phyloP scores from a whole-genome alignment of 2,329 filamentous ascomycete species.

The Diplodia corticola region DNA sequence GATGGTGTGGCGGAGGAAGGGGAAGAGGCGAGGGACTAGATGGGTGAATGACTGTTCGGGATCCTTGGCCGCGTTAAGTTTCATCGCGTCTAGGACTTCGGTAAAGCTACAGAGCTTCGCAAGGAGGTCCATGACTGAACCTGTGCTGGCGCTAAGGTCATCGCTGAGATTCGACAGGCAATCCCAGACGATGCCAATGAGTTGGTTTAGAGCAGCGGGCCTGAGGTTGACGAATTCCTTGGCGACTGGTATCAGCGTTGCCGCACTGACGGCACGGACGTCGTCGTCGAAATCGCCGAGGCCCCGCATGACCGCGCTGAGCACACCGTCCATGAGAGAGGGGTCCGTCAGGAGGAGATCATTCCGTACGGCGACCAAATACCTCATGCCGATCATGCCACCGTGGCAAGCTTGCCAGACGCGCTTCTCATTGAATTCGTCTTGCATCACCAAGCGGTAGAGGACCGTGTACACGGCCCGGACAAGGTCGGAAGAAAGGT shows the following conservation, averaged over 20 bases:
- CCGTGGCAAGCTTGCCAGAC: slow-evolving; percentile 96
- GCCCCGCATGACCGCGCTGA: slow-evolving; percentile 91
- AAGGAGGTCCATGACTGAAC: slow-evolving; percentile 96
- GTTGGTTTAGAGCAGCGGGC: slow-evolving; percentile 70
- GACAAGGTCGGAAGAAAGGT: slow-evolving; percentile 77
- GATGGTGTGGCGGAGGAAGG: slow-evolving; percentile 95
- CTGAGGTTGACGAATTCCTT: slow-evolving; percentile 90
- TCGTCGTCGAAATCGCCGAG: slow-evolving; percentile 90
- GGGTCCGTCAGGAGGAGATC: slow-evolving; percentile 83
- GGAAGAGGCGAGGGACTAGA: slow-evolving; percentile 89
- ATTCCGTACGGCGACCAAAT: slow-evolving; percentile 91
- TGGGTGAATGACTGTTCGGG: slow-evolving; percentile 87
- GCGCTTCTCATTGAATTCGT: slow-evolving; percentile 70
- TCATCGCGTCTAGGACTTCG: slow-evolving; percentile 91
- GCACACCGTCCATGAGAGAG: slow-evolving; percentile 87
- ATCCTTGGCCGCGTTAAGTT: slow-evolving; percentile 78
- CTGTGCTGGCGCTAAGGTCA: slow-evolving; percentile 94
- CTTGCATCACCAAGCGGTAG: slow-evolving; percentile 88
- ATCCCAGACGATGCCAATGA: slow-evolving; percentile 96
- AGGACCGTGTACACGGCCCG: slow-evolving; percentile 81
- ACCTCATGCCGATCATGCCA: slow-evolving; percentile 94
- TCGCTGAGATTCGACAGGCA: slow-evolving; percentile 96
- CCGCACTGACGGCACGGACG: slow-evolving; percentile 92
- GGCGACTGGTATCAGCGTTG: slow-evolving; percentile 94
- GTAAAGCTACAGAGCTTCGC: slow-evolving; percentile 95